phyloP scores from a whole-genome alignment of 441 rosid species.

The Populus hybrid region DNA sequence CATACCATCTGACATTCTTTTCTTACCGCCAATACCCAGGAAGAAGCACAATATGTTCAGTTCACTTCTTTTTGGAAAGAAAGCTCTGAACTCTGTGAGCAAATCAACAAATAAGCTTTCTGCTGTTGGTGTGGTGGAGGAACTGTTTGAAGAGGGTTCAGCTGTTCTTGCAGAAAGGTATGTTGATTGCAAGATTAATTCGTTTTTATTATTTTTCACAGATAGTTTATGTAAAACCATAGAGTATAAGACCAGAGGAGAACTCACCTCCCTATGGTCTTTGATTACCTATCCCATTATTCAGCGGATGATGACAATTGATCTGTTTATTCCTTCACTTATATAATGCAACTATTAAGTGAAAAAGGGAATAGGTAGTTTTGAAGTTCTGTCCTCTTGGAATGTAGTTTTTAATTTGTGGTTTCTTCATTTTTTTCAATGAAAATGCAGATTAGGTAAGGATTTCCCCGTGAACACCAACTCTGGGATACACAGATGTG shows the following conservation, averaged over 20 bases:
- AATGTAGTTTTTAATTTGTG: background rate
- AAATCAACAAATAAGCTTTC: constrained; percentile 80
- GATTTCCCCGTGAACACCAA: constrained; percentile 44
- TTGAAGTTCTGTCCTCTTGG: background rate
- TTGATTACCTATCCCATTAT: background rate
- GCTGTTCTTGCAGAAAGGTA: constrained; percentile 97
- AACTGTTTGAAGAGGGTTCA: constrained; percentile 98
- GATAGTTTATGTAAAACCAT: background rate
- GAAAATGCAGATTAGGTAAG: constrained; percentile 78
- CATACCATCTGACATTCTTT: constrained; percentile 74
- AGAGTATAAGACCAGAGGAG: background rate
- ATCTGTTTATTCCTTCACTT: too few species aligned
- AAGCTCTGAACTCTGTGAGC: constrained; percentile 36
- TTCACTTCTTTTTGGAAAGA: constrained; percentile 60
- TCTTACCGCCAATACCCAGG: constrained; percentile 56
- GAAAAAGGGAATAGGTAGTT: background rate
- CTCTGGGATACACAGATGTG: constrained; percentile 74
- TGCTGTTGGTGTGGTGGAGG: constrained; percentile 92
- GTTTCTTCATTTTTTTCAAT: background rate
- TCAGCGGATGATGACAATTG: background rate
- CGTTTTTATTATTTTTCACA: background rate
- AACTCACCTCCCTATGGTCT: background rate
- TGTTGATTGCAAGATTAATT: background rate
- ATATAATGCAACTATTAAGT: background rate
- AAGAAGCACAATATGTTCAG: constrained; percentile 66